Conservation (phyloP, 805 yeast species). For the Candida qinlingensis region DNA sequence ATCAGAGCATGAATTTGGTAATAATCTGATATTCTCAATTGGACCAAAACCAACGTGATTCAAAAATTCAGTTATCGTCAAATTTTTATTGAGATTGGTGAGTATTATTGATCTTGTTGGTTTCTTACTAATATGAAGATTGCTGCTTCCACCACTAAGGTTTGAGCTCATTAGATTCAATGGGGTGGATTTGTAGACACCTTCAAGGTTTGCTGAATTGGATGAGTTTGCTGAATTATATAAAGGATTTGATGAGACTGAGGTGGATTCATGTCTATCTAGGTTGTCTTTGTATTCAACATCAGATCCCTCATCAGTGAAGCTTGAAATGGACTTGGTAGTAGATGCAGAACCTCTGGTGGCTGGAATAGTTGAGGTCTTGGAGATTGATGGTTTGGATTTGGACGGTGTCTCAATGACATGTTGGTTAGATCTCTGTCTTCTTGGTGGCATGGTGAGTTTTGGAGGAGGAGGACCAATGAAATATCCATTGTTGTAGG, state of each 20-base stretch:
- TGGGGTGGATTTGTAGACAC: background rate
- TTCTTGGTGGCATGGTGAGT: conserved; percentile 17
- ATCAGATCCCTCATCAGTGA: conserved; percentile 6
- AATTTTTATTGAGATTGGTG: conserved; percentile 14
- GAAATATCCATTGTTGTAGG: conserved; percentile 8
- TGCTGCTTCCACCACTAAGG: conserved; percentile 8
- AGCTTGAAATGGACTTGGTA: conserved; percentile 5
- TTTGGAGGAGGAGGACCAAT: conserved; percentile 20
- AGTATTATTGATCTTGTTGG: conserved; percentile 26
- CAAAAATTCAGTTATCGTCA: conserved; percentile 29
- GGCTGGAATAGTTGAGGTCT: conserved; percentile 6
- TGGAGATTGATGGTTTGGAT: background rate
- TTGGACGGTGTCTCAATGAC: conserved; percentile 2
- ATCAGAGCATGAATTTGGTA: conserved; percentile 24
- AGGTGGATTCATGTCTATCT: conserved; percentile 1
- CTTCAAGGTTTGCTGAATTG: conserved; percentile 7
- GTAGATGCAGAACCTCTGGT: conserved; percentile 9
- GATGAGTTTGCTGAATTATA: conserved; percentile 4
- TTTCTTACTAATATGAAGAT: conserved; percentile 1
- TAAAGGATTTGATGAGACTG: conserved; percentile 4
- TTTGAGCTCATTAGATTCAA: conserved; percentile 1
- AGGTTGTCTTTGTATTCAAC: background rate
- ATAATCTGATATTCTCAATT: conserved; percentile 50
- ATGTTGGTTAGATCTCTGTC: conserved; percentile 6
- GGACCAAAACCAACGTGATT: conserved; percentile 53